Percentiles rank a stretch among this genome's conserved stretches.
Evolutionary conservation across 108 stramenopile species (phyloP).

Genomic region (Ochromonas danica): DNA sequence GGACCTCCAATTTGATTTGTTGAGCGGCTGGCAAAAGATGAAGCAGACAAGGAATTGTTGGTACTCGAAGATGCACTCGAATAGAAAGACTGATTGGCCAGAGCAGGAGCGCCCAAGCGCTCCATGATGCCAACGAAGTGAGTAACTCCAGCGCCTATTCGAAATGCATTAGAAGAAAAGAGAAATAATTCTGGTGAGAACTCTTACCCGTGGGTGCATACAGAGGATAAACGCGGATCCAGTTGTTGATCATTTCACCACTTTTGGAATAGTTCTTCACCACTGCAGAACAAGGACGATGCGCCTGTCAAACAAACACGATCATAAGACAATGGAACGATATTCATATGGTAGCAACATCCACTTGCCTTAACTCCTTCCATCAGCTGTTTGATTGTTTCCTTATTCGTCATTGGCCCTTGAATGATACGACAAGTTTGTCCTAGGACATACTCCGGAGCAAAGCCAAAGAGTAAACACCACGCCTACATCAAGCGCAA

Average conservation of each 20-base stretch:
- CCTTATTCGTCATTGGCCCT: neutral
- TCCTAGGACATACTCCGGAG: neutral
- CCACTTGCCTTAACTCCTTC: neutral
- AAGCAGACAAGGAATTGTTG: no score
- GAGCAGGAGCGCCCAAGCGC: no score
- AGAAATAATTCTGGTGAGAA: no score
- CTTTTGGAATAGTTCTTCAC: neutral
- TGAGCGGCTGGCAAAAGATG: no score
- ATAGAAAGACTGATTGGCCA: no score
- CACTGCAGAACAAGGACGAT: neutral
- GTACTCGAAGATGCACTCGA: no score
- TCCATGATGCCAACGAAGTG: conserved; percentile 23
- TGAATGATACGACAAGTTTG: neutral
- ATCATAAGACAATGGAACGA: no score
- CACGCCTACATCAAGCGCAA: neutral
- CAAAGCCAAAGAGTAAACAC: neutral
- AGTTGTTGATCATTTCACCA: neutral
- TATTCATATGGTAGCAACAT: no score
- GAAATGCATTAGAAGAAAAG: no score
- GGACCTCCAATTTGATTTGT: no score
- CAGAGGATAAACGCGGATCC: neutral
- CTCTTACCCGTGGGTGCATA: neutral
- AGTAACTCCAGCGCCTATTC: neutral
- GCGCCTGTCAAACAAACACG: neutral
- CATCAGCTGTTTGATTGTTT: neutral